phyloP scores from a whole-genome alignment of 1,139 yeast species.

The Suhomyces kunorum region DNA sequence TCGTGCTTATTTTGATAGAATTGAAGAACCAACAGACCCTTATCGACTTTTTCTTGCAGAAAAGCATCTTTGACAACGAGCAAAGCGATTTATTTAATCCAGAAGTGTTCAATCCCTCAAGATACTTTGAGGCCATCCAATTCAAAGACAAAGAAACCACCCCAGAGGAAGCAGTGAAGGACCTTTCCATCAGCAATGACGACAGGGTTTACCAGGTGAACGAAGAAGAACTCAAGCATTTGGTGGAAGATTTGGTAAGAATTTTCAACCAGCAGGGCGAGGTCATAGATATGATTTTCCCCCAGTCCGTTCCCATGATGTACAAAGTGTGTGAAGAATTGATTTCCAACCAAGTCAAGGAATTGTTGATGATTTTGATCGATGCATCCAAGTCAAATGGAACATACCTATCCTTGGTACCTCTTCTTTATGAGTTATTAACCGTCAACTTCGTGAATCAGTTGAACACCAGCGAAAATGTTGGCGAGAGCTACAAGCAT shows the following conservation, averaged over 20 bases:
- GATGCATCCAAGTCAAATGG: constrained; percentile 31
- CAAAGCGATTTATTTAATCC: constrained; percentile 35
- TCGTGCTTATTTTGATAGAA: constrained; percentile 38
- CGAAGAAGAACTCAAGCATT: constrained; percentile 23
- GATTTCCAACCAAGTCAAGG: constrained; percentile 43
- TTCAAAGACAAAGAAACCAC: not conserved
- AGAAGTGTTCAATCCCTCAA: constrained; percentile 25
- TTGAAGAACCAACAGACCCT: constrained; percentile 47
- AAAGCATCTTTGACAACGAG: constrained; percentile 44
- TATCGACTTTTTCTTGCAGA: constrained; percentile 49
- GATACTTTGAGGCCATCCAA: constrained; percentile 20
- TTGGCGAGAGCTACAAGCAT: constrained; percentile 35
- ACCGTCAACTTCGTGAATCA: constrained; percentile 27
- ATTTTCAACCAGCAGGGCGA: constrained; percentile 40
- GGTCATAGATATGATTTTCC: constrained; percentile 44
- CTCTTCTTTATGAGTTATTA: constrained; percentile 34
- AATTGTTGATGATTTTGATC: constrained; percentile 33
- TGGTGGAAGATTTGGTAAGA: constrained; percentile 30
- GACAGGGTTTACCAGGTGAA: constrained; percentile 16
- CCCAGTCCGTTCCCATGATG: constrained; percentile 48
- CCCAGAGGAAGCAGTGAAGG: constrained; percentile 8
- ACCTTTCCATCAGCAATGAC: not conserved
- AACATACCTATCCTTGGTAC: constrained; percentile 33
- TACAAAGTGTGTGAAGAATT: constrained; percentile 50
- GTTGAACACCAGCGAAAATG: constrained; percentile 33